Percentiles rank a stretch among this genome's conserved stretches.
Evolutionary conservation across 2,329 filamentous ascomycete genomes (phyloP).

Genomic region (Sarocladium brachiariae): DNA sequence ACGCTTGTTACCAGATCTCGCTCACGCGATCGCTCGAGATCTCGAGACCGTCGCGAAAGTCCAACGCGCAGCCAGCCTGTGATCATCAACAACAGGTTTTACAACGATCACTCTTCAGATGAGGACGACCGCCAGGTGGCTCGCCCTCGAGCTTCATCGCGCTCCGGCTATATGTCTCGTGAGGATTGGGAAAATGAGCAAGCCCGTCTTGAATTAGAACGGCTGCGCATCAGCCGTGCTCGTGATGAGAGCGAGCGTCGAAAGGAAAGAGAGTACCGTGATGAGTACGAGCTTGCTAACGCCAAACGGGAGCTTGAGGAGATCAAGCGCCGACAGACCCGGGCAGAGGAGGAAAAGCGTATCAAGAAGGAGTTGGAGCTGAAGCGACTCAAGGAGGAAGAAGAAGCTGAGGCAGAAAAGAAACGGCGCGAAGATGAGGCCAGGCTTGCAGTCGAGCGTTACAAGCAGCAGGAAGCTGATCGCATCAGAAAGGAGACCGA

Average conservation of each 20-base stretch:
- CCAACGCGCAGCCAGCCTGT: constrained; percentile 31
- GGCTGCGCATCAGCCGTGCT: constrained; percentile 34
- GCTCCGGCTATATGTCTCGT: constrained; percentile 27
- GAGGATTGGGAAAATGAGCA: constrained; percentile 36
- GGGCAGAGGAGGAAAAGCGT: constrained; percentile 41
- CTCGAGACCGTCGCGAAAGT: constrained; percentile 38
- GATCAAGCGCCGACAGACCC: constrained; percentile 38
- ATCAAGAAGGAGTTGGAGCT: constrained; percentile 47
- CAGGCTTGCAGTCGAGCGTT: constrained; percentile 45
- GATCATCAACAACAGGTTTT: constrained; percentile 52
- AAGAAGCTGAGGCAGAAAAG: constrained; percentile 35
- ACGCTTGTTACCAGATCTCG: constrained; percentile 35
- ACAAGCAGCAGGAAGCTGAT: constrained; percentile 40
- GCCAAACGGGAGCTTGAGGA: constrained; percentile 42
- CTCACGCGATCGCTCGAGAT: constrained; percentile 36
- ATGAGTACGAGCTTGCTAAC: constrained; percentile 43
- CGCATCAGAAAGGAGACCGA: constrained; percentile 35
- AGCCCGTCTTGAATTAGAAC: constrained; percentile 36
- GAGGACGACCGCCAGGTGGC: neutral
- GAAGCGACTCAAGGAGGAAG: constrained; percentile 39
- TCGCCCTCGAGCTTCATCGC: constrained; percentile 11
- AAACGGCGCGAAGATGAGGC: constrained; percentile 39
- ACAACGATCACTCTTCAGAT: constrained; percentile 32
- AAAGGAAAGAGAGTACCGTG: constrained; percentile 31
- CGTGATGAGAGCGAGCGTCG: constrained; percentile 30